phyloP scores from a whole-genome alignment of 257 asterid genomes.

The Eustoma russellianum region DNA sequence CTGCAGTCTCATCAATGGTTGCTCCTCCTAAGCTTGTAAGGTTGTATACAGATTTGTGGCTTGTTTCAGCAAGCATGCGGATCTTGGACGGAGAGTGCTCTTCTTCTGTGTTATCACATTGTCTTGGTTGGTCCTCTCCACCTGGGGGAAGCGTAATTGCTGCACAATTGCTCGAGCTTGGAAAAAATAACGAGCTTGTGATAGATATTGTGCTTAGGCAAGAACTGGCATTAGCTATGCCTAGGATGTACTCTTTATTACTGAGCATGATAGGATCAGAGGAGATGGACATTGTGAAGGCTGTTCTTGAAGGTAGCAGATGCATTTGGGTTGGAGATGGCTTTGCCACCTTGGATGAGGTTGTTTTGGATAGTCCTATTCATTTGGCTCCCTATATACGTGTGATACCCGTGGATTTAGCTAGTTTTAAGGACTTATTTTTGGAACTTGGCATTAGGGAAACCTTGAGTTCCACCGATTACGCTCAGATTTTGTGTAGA shows the following conservation, averaged over 20 bases:
- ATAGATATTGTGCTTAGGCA: constrained; percentile 67
- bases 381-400: constrained; percentile 95
- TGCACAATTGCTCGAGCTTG: constrained; percentile 97
- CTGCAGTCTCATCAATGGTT: constrained; percentile 67
- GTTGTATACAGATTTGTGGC: constrained; percentile 72
- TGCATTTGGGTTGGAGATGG: constrained; percentile 99
- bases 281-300: constrained; percentile 86
- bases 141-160: constrained; percentile 94
- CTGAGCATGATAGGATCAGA: constrained; percentile 64
- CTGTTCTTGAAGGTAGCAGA: constrained; percentile 85
- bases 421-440: constrained; percentile 79
- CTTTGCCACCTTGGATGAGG: constrained; percentile 79
- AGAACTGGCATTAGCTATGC: constrained; percentile 90
- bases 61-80: constrained; percentile 96
- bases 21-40: constrained; percentile 97
- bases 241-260: constrained; percentile 74
- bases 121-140: constrained; percentile 86
- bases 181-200: constrained; percentile 79
- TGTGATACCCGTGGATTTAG: constrained; percentile 84
- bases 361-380: constrained; percentile 89
- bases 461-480: constrained; percentile 62
- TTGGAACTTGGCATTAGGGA: constrained; percentile 82
- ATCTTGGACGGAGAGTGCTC: constrained; percentile 93
- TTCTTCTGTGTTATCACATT: constrained; percentile 68
- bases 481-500: constrained; percentile 63